Percentiles rank a stretch among this genome's conserved stretches.
These are phyloP conservation scores for Colletotrichum tropicale DNA, from an alignment of 2,329 filamentous ascomycete species.

Conservation along the genomic window DNA sequence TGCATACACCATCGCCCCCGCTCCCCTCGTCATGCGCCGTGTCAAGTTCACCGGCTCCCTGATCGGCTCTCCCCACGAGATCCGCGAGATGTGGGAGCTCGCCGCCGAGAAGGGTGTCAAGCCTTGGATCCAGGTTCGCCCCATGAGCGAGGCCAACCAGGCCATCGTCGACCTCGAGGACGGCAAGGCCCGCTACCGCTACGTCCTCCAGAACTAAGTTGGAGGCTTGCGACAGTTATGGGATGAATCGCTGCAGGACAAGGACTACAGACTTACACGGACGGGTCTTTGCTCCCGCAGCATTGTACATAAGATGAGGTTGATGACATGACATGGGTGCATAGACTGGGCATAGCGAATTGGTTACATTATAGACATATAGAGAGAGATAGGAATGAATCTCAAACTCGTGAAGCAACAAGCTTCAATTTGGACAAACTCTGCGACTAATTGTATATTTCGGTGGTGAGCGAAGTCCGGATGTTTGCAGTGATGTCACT, in stretches of 20 bases:
- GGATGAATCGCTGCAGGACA: not conserved
- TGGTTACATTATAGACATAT: conserved; percentile 12
- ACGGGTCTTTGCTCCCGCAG: not conserved
- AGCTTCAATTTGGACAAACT: not conserved
- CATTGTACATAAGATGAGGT: conserved; percentile 9
- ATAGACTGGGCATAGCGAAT: conserved; percentile 15
- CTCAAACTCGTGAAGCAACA: not conserved
- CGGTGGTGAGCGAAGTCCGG: not conserved
- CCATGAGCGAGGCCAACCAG: conserved; percentile 60
- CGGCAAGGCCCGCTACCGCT: conserved; percentile 54
- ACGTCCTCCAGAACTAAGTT: conserved; percentile 47
- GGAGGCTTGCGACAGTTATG: not conserved
- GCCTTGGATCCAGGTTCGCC: conserved; percentile 60
- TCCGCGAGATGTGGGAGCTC: conserved; percentile 63
- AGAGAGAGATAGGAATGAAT: not conserved
- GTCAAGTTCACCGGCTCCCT: conserved; percentile 50
- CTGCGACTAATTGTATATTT: not conserved
- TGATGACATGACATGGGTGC: conserved; percentile 9
- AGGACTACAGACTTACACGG: not conserved
- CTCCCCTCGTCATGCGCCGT: conserved; percentile 61
- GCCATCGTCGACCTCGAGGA: conserved; percentile 58
- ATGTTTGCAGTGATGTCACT: conserved; percentile 2
- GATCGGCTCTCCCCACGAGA: conserved; percentile 58
- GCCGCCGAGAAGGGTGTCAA: conserved; percentile 60
- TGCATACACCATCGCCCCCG: conserved; percentile 47